phyloP scores from a whole-genome alignment of 1,139 yeast genomes.

The Geotrichum histeridarum region DNA sequence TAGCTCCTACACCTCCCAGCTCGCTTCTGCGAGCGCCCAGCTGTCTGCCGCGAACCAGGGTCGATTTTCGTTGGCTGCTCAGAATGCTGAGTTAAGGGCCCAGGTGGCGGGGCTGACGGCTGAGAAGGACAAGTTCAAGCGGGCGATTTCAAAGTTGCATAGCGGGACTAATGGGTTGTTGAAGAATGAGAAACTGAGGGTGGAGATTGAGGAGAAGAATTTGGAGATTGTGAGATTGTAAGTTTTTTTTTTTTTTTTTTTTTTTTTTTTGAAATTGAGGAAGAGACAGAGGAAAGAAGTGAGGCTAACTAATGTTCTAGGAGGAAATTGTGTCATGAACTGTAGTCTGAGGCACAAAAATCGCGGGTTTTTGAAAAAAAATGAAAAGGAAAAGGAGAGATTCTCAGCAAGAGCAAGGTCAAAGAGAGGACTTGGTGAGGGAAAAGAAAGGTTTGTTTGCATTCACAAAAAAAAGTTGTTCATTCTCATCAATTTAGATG shows the following conservation, averaged over 20 bases:
- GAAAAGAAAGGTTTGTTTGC: not conserved
- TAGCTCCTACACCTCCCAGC: not conserved
- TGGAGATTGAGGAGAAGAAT: conserved; percentile 16
- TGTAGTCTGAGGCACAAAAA: not conserved
- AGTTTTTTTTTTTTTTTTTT: not conserved
- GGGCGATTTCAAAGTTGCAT: conserved; percentile 18
- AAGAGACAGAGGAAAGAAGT: not conserved
- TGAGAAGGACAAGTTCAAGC: conserved; percentile 17
- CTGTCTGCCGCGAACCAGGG: conserved; percentile 14
- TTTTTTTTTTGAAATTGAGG: too few species aligned
- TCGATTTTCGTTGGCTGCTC: conserved; percentile 16
- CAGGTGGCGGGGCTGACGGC: conserved; percentile 7
- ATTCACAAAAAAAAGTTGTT: not conserved
- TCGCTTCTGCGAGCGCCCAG: conserved; percentile 2
- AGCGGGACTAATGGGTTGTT: conserved; percentile 18
- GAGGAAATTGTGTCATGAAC: conserved; percentile 1
- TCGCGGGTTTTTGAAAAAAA: not conserved
- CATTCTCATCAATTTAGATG: not conserved
- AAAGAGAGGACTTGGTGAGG: not conserved
- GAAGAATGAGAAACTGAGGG: conserved; percentile 16
- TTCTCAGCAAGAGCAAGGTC: not conserved
- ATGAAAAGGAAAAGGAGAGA: not conserved
- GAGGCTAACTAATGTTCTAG: not conserved
- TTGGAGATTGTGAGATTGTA: conserved; percentile 17
- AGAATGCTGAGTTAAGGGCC: conserved; percentile 14